A percentile compares a stretch with the other conserved stretches of the same genome.
These are phyloP conservation scores for Backusella sp. DNA, from an alignment of 192 early-diverging fungal genomes.

Conservation along the genomic window DNA sequence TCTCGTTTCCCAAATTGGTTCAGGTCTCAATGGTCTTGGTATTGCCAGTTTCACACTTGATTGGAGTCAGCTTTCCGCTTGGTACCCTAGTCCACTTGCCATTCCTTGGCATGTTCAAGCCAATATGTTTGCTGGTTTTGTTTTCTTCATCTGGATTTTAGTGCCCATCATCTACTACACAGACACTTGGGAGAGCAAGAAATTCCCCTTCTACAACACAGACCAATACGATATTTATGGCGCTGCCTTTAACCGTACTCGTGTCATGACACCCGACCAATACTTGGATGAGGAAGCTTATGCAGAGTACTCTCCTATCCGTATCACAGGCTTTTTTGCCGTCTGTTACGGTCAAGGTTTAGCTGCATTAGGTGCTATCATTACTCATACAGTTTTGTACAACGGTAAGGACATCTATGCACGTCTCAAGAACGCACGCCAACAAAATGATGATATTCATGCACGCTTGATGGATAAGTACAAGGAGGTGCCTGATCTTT, in stretches of 20 bases:
- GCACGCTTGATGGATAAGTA: constrained; percentile 74
- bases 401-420: constrained; percentile 65
- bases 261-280: constrained; percentile 54
- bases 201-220: constrained; percentile 69
- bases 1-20: constrained; percentile 49
- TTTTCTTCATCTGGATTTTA: constrained; percentile 72
- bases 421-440: constrained; percentile 58
- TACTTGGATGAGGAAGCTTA: constrained; percentile 56
- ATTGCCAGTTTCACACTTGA: constrained; percentile 71
- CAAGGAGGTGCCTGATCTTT: constrained; percentile 74
- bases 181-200: constrained; percentile 52
- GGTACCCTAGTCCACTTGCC: constrained; percentile 60
- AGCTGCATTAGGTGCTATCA: constrained; percentile 62
- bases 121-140: constrained; percentile 71
- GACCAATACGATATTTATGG: constrained; percentile 56
- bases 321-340: constrained; percentile 69
- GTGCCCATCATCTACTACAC: constrained; percentile 73
- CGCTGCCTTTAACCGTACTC: constrained; percentile 49
- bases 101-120: constrained; percentile 71
- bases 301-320: constrained; percentile 57
- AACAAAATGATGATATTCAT: constrained; percentile 71
- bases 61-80: constrained; percentile 69
- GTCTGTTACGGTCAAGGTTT: constrained; percentile 69
- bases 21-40: constrained; percentile 62
- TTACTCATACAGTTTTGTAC: constrained; percentile 62